Base-by-base conservation (phyloP, 2,329 filamentous ascomycete genomes). In the Tolypocladium guangdongense region DNA sequence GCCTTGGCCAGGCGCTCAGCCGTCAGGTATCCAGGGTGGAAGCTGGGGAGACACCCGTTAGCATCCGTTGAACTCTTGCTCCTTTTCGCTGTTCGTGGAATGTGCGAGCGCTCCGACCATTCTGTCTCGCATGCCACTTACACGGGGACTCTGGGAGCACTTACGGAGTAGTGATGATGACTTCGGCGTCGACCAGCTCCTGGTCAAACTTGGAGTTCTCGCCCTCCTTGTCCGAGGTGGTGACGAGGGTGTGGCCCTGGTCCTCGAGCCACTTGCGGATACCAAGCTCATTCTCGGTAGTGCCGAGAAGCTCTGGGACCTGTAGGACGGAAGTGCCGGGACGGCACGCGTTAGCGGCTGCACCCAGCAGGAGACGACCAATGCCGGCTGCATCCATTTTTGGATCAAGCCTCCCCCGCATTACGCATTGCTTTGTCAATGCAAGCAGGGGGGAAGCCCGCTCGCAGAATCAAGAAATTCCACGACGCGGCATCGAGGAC, bases 91-190 rank as follows among this genome's bases (percentile, higher is more conserved):
- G 6, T 14, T n/a, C 7, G n/a, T 7, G 10, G 14, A 46, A 27
- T 27, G 4, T 7, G 39, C n/a, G 33, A 46, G 39, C 24, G 30
- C 7, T 3, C 14, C 24, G 18, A 27, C 27, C 18, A 20, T 20
- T 8, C 7, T 7, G 7, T 11, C 16, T 30, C 24, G 22, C 24
- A 2, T 24, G 7, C 4, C 38, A 33, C 16, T 4, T 4, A 7
- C 6, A 45, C 2, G 32, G 16, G n/a, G 20, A 39, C 16, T 24
- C 0, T 39, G 38, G 37, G 32, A 16, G 46, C 33, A 61, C 79
- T 57, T 73, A 96, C 88, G 93, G 93, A 55, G 93, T 99, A 63
- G 93, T 99, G 75, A 99, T 97, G 81, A 99, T 97, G 74, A 99
- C 80, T 75, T 99, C 93, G 58, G 93, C 90, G 69, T 97, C 93